Conservation (phyloP, 495 filamentous ascomycete genomes). For the Hyphodiscus hymeniophilus region DNA sequence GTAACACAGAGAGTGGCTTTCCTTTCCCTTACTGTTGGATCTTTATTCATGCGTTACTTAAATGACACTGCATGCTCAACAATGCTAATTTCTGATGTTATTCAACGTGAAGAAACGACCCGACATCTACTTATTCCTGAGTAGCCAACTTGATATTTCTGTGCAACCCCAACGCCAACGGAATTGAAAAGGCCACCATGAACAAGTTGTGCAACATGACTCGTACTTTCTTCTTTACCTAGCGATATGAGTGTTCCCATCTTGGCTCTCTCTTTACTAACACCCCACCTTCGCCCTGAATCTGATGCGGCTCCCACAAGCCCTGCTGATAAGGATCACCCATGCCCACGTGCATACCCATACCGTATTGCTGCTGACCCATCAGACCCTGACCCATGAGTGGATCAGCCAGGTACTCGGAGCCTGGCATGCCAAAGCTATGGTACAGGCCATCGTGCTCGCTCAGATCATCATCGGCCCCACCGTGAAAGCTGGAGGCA, state of each 20-base stretch:
- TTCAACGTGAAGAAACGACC: too few species aligned
- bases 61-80: too few species aligned
- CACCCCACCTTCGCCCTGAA: not conserved
- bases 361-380: not conserved
- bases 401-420: not conserved
- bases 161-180: too few species aligned
- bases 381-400: not conserved
- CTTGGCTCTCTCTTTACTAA: constrained; percentile 20
- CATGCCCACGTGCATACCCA: constrained; percentile 7
- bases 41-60: too few species aligned
- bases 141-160: too few species aligned
- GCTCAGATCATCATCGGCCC: not conserved
- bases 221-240: not conserved
- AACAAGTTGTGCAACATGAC: too few species aligned
- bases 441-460: constrained; percentile 2
- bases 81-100: too few species aligned
- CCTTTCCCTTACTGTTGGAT: too few species aligned
- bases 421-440: not conserved
- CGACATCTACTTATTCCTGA: too few species aligned
- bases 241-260: constrained; percentile 18
- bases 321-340: not conserved
- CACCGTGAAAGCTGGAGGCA: not conserved
- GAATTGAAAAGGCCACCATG: too few species aligned
- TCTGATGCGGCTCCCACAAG: not conserved
- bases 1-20: too few species aligned